Percentiles rank a stretch among this genome's conserved stretches.
Evolutionary conservation across 129 eudicot species (phyloP).

Genomic region (Deinandra increscens): DNA sequence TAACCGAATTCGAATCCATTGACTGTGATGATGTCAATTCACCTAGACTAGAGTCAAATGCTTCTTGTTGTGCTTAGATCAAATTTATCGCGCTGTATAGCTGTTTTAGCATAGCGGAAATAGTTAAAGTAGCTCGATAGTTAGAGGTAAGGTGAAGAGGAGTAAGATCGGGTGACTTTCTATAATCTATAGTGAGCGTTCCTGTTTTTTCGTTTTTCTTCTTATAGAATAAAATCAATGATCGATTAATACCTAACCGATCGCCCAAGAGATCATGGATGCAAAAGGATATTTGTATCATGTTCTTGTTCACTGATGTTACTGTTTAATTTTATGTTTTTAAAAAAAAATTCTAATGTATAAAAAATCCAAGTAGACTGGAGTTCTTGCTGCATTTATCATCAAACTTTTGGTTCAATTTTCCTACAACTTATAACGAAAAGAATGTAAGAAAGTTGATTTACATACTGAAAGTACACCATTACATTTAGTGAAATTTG

Average conservation of each 20-base stretch:
- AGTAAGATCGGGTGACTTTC: too few relatives aligned
- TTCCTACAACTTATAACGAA: too few relatives aligned
- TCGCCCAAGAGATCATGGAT: not conserved
- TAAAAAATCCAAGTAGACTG: not conserved
- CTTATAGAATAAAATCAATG: too few relatives aligned
- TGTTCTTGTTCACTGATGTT: not conserved
- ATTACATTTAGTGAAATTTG: not conserved
- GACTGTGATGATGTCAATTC: too few relatives aligned
- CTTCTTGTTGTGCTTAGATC: too few relatives aligned
- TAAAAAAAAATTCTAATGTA: not conserved
- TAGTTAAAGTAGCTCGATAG: too few relatives aligned
- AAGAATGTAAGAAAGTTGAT: slow-evolving; percentile 12
- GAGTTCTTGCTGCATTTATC: not conserved
- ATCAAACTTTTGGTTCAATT: not conserved
- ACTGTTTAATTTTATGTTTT: not conserved
- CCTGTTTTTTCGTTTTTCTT: not conserved
- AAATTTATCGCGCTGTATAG: too few relatives aligned
- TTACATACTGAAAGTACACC: not conserved
- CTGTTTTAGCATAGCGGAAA: too few relatives aligned
- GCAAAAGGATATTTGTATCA: too few relatives aligned
- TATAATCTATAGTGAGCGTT: not conserved
- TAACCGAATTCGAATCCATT: too few relatives aligned
- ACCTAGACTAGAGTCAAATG: too few relatives aligned
- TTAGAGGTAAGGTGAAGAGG: too few relatives aligned
- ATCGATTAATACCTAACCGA: not conserved